phyloP scores from a whole-genome alignment of 179 eudicot species.

The Actinidia chinensis region DNA sequence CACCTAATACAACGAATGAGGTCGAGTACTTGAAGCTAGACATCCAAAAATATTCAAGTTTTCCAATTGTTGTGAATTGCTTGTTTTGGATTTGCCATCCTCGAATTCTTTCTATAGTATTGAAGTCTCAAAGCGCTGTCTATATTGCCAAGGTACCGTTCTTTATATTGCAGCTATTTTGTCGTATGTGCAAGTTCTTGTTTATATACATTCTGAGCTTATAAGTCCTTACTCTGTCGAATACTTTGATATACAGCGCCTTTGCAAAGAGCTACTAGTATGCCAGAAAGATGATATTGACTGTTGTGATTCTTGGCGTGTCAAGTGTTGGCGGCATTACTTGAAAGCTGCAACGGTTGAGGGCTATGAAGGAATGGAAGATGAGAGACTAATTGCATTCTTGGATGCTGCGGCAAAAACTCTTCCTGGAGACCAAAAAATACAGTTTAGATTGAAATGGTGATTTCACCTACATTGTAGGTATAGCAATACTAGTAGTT shows the following conservation, averaged over 20 bases:
- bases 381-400: background rate
- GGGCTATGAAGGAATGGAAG: background rate
- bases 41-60: background rate
- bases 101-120: background rate
- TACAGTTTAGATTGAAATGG: background rate
- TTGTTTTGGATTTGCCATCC: slow-evolving; percentile 4
- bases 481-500: background rate
- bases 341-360: background rate
- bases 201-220: background rate
- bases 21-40: background rate
- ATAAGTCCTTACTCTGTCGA: background rate
- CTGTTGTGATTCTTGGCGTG: background rate
- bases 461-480: background rate
- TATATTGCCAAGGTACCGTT: background rate
- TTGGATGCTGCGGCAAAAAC: background rate
- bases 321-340: background rate
- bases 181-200: background rate
- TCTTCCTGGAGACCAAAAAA: background rate
- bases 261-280: background rate
- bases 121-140: background rate
- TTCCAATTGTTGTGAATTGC: background rate
- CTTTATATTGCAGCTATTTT: background rate
- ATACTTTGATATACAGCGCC: background rate
- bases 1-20: background rate
- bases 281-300: background rate